phyloP scores from a whole-genome alignment of 768 basidiomycete species.

The Hydnomerulius pinastri region DNA sequence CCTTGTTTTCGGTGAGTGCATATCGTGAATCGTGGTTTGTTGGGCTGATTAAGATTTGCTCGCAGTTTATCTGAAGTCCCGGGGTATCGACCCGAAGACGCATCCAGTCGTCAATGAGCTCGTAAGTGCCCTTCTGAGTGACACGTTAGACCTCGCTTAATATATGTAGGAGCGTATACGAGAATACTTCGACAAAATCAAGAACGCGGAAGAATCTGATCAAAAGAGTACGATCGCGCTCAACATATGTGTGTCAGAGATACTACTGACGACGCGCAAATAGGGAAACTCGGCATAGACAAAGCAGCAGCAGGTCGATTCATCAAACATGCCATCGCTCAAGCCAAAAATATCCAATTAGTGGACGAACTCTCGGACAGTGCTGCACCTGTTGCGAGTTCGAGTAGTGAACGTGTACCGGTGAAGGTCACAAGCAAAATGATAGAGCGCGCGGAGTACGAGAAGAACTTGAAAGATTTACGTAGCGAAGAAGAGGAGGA shows the following conservation, averaged over 20 bases:
- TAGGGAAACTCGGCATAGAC: constrained; percentile 59
- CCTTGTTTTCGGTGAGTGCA: constrained; percentile 73
- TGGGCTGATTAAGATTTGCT: not conserved
- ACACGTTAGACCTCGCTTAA: not conserved
- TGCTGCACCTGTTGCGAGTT: constrained; percentile 1
- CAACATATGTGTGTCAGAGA: no score
- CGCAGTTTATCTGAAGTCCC: constrained; percentile 78
- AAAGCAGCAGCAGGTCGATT: constrained; percentile 79
- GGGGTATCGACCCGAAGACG: constrained; percentile 76
- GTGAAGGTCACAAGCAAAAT: constrained; percentile 71
- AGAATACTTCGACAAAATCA: constrained; percentile 83
- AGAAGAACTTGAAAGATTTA: constrained; percentile 51
- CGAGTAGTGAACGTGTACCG: constrained; percentile 39
- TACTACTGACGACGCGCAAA: not conserved
- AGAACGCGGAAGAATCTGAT: constrained; percentile 67
- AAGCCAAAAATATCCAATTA: constrained; percentile 44
- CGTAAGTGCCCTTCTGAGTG: constrained; percentile 15
- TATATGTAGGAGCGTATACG: constrained; percentile 64
- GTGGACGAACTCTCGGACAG: constrained; percentile 32
- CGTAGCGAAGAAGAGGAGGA: constrained; percentile 45
- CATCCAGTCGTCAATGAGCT: constrained; percentile 75
- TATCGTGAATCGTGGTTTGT: not conserved
- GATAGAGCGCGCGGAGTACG: constrained; percentile 65
- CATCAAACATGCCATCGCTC: constrained; percentile 80
- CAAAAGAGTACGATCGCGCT: constrained; percentile 36